These are phyloP conservation scores for Candida hispaniensis DNA, from an alignment of 805 yeast genomes.

Conservation along the genomic window DNA sequence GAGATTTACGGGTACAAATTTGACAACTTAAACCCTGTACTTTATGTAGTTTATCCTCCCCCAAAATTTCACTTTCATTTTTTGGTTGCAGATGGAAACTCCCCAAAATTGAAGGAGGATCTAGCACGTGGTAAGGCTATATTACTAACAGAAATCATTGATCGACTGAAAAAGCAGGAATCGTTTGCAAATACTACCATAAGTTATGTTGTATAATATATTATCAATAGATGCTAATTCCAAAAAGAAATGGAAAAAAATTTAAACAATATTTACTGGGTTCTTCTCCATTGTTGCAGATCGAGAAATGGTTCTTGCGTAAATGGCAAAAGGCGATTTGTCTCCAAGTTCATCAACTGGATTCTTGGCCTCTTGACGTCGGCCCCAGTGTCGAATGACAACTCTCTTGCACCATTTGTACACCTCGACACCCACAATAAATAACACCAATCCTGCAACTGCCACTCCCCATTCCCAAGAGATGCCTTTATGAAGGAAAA, in stretches of 20 bases:
- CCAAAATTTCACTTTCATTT: slow-evolving; percentile 13
- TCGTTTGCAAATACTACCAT: too few relatives aligned
- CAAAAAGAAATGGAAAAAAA: too few relatives aligned
- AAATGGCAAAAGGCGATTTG: slow-evolving; percentile 51
- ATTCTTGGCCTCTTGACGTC: slow-evolving; percentile 36
- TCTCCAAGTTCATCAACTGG: slow-evolving; percentile 58
- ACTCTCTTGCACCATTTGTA: slow-evolving; percentile 60
- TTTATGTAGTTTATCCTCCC: slow-evolving; percentile 10
- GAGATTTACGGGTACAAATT: slow-evolving; percentile 13
- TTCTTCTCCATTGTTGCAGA: slow-evolving; percentile 34
- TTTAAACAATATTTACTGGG: slow-evolving; percentile 7
- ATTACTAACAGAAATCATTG: too few relatives aligned
- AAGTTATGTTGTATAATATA: too few relatives aligned
- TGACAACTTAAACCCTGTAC: slow-evolving; percentile 3
- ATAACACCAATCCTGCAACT: slow-evolving; percentile 44
- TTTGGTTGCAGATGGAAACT: slow-evolving; percentile 1
- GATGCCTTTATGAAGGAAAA: slow-evolving; percentile 62
- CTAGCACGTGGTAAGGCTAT: slow-evolving; percentile 3
- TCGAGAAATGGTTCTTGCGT: slow-evolving; percentile 44
- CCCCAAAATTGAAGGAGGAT: slow-evolving; percentile 4
- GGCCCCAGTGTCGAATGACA: slow-evolving; percentile 32
- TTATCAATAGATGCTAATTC: too few relatives aligned
- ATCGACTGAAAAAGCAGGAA: too few relatives aligned
- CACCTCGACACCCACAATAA: slow-evolving; percentile 49
- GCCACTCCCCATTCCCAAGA: slow-evolving; percentile 76